A percentile compares a stretch with the other conserved stretches of the same genome.
Evolutionary conservation across 2,329 filamentous ascomycete genomes (phyloP).

Genomic region (Emmonsia crescens): DNA sequence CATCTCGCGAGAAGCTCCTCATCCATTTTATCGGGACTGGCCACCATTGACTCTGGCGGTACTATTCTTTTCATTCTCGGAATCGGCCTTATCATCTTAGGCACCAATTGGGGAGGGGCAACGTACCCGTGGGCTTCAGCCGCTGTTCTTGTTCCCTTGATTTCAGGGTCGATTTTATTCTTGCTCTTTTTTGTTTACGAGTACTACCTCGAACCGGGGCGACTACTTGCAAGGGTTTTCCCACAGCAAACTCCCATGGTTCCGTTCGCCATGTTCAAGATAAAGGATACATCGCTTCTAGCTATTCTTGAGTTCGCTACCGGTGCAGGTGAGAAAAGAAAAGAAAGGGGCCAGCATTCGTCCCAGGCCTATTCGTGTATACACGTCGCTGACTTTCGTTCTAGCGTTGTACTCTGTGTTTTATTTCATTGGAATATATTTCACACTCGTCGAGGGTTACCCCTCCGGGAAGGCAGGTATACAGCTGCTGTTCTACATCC

Average conservation of each 20-base stretch:
- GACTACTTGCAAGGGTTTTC: constrained; percentile 37
- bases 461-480: constrained; percentile 41
- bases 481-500: constrained; percentile 53
- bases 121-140: constrained; percentile 43
- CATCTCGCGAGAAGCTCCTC: constrained; percentile 28
- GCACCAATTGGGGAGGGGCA: constrained; percentile 46
- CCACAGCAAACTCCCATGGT: constrained; percentile 53
- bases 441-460: constrained; percentile 50
- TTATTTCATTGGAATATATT: constrained; percentile 61
- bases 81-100: constrained; percentile 45
- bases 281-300: constrained; percentile 51
- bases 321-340: constrained; percentile 36
- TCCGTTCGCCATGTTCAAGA: constrained; percentile 47
- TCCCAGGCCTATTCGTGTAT: background rate
- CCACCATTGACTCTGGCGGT: constrained; percentile 47
- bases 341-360: background rate
- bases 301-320: constrained; percentile 51
- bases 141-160: constrained; percentile 40
- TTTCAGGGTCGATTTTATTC: constrained; percentile 36
- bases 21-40: constrained; percentile 37
- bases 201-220: constrained; percentile 44
- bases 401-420: constrained; percentile 43
- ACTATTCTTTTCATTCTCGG: constrained; percentile 47
- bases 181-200: constrained; percentile 41
- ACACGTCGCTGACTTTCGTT: background rate